Base-by-base conservation (phyloP, 768 basidiomycete species). In the Hericium rajendrae region DNA sequence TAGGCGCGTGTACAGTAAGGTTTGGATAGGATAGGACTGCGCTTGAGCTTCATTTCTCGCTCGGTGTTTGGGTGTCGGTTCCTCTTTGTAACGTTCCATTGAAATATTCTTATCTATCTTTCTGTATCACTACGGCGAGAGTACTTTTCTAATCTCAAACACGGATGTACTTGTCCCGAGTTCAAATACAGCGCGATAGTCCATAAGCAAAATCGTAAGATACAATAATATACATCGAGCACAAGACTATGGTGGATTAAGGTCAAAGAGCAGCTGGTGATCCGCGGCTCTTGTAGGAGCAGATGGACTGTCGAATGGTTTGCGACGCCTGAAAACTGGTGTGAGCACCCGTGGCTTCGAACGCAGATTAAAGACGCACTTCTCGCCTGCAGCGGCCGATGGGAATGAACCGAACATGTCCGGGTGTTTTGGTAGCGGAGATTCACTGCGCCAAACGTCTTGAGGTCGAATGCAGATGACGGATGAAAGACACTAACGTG, bases 351-450 rank as follows among this genome's bases (percentile, higher is more conserved):
- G 16, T 18, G 12, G n/a, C 13, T 56, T 26, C 28, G 37, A 18
- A n/a, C 11, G 48, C 56, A 38, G 37, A 53, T 32, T 6, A 18
- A 48, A 54, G 11, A 75, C 83, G 55, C 64, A 93, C 91, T 86
- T 92, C 75, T 99, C 97, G 39, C 97, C 97, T 16, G 94, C 95
- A 22, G 97, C 97, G 24, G 88, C 83, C 39, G 91, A 94, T 32
- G 97, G 97, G 71, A 98, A 99, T 2, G 92, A 94, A 1, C 89
- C 82, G 72, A 99, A 98, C 58, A 98, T 74, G 66, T 95, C 93
- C 15, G 93, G 91, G 69, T 98, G 94, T 68, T 99, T 98, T 0
- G 97, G 97, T 39, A 91, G 72, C 0, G 97, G 97, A 0, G 92
- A 87, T 72, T 98, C 97, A 4, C 93, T 97, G 60, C 6, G 48